Percentiles rank a stretch among this genome's conserved stretches.
Evolutionary conservation across 495 filamentous ascomycete species (phyloP).

Genomic region (Cercophora newfieldiana): DNA sequence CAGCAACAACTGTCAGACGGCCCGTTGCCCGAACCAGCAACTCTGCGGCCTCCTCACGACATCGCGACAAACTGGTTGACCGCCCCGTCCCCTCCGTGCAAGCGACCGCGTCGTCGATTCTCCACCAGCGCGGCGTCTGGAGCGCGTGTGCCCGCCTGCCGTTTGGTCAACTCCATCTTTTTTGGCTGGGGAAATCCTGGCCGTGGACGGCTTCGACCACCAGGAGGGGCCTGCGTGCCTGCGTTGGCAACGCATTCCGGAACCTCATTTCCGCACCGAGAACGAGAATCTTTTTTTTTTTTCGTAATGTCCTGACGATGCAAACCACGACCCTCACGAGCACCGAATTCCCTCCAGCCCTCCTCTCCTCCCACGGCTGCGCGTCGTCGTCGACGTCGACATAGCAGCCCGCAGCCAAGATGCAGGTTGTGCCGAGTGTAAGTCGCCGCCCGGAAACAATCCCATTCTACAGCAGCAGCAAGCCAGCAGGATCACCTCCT

Average conservation of each 20-base stretch:
- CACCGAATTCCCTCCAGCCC: conserved; percentile 37
- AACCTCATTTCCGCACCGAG: conserved; percentile 18
- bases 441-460: conserved; percentile 36
- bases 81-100: conserved; percentile 1
- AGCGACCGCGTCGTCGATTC: neutral
- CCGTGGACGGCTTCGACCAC: conserved; percentile 9
- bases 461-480: conserved; percentile 11
- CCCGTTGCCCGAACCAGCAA: conserved; percentile 2
- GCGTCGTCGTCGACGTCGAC: conserved; percentile 41
- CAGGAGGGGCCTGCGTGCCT: conserved; percentile 31
- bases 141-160: conserved; percentile 2
- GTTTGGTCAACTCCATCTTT: conserved; percentile 8
- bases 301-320: conserved; percentile 44
- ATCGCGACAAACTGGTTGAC: neutral
- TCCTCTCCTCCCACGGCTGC: conserved; percentile 40
- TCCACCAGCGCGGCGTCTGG: conserved; percentile 4
- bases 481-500: neutral
- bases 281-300: conserved; percentile 14
- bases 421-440: conserved; percentile 67
- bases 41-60: neutral
- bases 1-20: neutral
- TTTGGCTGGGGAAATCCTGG: neutral
- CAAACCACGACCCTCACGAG: conserved; percentile 37
- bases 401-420: conserved; percentile 46
- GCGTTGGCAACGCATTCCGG: conserved; percentile 31